phyloP scores from a whole-genome alignment of 2,329 filamentous ascomycete species.

The Cladosporium sp. region DNA sequence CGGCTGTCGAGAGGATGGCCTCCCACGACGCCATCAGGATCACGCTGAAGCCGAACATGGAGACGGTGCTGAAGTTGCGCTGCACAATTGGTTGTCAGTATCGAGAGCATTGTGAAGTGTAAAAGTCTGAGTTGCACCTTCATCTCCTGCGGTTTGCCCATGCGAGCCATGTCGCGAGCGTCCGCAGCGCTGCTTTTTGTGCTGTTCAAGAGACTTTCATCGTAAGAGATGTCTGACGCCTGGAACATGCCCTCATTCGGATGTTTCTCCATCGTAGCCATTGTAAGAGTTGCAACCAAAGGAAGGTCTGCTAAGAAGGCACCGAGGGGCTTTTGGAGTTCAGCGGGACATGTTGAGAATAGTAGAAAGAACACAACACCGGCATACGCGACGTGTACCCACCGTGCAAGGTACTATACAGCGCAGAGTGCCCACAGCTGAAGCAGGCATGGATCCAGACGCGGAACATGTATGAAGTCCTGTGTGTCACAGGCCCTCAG shows the following conservation, averaged over 20 bases:
- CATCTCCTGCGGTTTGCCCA: conserved; percentile 20
- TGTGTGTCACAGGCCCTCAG: neutral
- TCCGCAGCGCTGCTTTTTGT: neutral
- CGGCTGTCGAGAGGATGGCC: neutral
- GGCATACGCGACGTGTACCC: neutral
- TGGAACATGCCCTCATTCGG: neutral
- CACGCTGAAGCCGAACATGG: conserved; percentile 13
- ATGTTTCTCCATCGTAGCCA: neutral
- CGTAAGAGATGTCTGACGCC: neutral
- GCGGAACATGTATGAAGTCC: neutral
- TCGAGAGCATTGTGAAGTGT: fast-evolving
- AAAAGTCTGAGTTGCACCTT: neutral
- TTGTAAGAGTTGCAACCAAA: neutral
- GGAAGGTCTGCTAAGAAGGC: neutral
- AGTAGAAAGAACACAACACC: neutral
- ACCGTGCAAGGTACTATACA: neutral
- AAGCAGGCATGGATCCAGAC: neutral
- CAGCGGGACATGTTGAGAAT: neutral
- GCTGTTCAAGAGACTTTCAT: neutral
- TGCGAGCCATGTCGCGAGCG: conserved; percentile 20
- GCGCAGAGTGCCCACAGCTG: neutral
- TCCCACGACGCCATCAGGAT: conserved; percentile 15
- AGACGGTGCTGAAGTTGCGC: conserved; percentile 11
- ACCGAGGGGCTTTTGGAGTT: neutral
- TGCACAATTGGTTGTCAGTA: neutral